A percentile compares a stretch with the other conserved stretches of the same genome.
phyloP scores from a whole-genome alignment of 495 filamentous ascomycete genomes.

The Aspergillus nanangensis region DNA sequence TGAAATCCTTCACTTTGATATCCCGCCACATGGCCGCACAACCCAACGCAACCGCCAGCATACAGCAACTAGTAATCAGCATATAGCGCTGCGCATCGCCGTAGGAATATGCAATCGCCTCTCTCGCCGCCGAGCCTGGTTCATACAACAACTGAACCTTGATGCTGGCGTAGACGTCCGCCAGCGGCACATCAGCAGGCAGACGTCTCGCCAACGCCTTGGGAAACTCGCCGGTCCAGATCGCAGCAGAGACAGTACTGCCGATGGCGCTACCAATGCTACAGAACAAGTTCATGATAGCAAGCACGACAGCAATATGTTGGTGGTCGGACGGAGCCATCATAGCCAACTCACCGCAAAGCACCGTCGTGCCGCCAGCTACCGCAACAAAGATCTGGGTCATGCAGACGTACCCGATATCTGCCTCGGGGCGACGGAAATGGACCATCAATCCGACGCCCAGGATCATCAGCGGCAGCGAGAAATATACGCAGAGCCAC shows the following conservation, averaged over 20 bases:
- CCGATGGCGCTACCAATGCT: conserved; percentile 64
- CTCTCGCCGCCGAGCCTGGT: conserved; percentile 40
- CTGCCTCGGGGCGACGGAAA: conserved; percentile 54
- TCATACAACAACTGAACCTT: conserved; percentile 45
- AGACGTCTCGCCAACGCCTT: conserved; percentile 47
- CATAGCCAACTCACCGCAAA: conserved; percentile 60
- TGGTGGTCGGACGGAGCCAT: conserved; percentile 62
- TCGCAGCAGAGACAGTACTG: conserved; percentile 51
- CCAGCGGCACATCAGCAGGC: conserved; percentile 33
- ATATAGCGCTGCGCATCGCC: conserved; percentile 49
- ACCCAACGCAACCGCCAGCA: conserved; percentile 41
- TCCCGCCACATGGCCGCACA: conserved; percentile 48
- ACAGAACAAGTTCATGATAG: conserved; percentile 55
- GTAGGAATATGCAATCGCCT: conserved; percentile 53
- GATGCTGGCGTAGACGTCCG: conserved; percentile 49
- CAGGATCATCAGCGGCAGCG: conserved; percentile 54
- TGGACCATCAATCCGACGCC: conserved; percentile 54
- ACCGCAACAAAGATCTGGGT: conserved; percentile 68
- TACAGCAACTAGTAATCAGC: conserved; percentile 40
- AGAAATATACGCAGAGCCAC: conserved; percentile 43
- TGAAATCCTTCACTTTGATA: conserved; percentile 48
- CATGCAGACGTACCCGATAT: conserved; percentile 62
- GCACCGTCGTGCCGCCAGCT: conserved; percentile 51
- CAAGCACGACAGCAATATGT: conserved; percentile 62
- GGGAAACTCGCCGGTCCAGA: conserved; percentile 62